Percentiles rank a stretch among this genome's conserved stretches.
Evolutionary conservation across 2,329 filamentous ascomycete genomes (phyloP).

Genomic region (Neophaeococcomyces mojaviensis): DNA sequence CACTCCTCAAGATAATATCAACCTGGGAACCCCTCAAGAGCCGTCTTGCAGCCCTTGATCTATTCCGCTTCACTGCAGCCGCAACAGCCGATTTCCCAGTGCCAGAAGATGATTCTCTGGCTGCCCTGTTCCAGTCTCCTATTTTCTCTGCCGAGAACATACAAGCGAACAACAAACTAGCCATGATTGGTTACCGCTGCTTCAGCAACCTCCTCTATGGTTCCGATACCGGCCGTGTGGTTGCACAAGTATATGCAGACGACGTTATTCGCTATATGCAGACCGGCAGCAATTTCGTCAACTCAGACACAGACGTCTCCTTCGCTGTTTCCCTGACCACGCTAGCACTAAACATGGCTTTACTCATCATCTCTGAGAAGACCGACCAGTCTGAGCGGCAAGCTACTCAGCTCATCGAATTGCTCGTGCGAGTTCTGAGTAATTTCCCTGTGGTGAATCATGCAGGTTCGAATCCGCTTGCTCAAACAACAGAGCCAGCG

Average conservation of each 20-base stretch:
- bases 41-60: slow-evolving; percentile 75
- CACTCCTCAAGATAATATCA: slow-evolving; percentile 62
- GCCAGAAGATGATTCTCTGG: slow-evolving; percentile 44
- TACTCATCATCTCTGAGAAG: slow-evolving; percentile 53
- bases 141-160: slow-evolving; percentile 53
- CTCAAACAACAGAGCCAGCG: slow-evolving; percentile 71
- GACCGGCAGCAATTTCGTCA: slow-evolving; percentile 49
- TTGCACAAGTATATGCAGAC: slow-evolving; percentile 48
- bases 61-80: slow-evolving; percentile 74
- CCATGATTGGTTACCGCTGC: slow-evolving; percentile 76
- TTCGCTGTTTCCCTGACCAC: slow-evolving; percentile 76
- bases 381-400: slow-evolving; percentile 33
- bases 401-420: slow-evolving; percentile 50
- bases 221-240: slow-evolving; percentile 60
- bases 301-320: slow-evolving; percentile 57
- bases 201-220: slow-evolving; percentile 73
- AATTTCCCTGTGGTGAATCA: slow-evolving; percentile 18
- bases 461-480: slow-evolving; percentile 33
- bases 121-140: slow-evolving; percentile 50
- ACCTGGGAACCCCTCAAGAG: slow-evolving; percentile 68
- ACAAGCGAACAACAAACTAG: slow-evolving; percentile 60
- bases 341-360: slow-evolving; percentile 74
- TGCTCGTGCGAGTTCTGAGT: slow-evolving; percentile 55
- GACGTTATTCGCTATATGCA: slow-evolving; percentile 57
- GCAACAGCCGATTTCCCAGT: slow-evolving; percentile 59